Percentiles rank a stretch among this genome's conserved stretches.
Conservation (phyloP, 768 basidiomycete genomes). For the Russula earlei region DNA sequence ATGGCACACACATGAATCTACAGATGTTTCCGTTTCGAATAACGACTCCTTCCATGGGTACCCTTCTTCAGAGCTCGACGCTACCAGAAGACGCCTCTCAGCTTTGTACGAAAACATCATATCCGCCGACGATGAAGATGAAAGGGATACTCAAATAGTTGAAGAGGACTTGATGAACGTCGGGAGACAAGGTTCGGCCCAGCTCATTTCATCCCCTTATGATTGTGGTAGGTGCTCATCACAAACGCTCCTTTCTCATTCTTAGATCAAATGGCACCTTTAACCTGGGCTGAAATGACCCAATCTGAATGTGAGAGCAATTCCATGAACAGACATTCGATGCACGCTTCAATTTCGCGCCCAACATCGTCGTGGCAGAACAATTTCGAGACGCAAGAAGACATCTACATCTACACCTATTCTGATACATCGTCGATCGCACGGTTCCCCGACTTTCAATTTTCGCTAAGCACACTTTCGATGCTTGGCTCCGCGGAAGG, state of each 20-base stretch:
- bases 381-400: constrained; percentile 20
- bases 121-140: constrained; percentile 38
- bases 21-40: constrained; percentile 1
- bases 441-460: constrained; percentile 65
- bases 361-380: background rate
- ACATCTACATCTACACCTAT: constrained; percentile 34
- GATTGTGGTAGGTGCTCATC: background rate
- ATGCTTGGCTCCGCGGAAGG: constrained; percentile 31
- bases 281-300: constrained; percentile 12
- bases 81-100: constrained; percentile 61
- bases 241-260: background rate
- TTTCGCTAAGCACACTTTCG: constrained; percentile 52
- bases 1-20: constrained; percentile 40
- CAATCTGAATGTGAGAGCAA: constrained; percentile 1
- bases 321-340: background rate
- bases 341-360: constrained; percentile 15
- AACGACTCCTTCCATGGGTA: constrained; percentile 16
- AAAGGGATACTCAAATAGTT: constrained; percentile 1
- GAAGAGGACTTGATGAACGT: constrained; percentile 7
- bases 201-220: background rate
- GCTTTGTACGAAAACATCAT: constrained; percentile 61
- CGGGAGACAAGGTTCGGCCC: background rate
- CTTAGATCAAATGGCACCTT: constrained; percentile 10
- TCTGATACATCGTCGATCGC: constrained; percentile 66
- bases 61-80: constrained; percentile 46